Conservation (phyloP, 768 basidiomycete genomes). For the Vishniacozyma victoriae region DNA sequence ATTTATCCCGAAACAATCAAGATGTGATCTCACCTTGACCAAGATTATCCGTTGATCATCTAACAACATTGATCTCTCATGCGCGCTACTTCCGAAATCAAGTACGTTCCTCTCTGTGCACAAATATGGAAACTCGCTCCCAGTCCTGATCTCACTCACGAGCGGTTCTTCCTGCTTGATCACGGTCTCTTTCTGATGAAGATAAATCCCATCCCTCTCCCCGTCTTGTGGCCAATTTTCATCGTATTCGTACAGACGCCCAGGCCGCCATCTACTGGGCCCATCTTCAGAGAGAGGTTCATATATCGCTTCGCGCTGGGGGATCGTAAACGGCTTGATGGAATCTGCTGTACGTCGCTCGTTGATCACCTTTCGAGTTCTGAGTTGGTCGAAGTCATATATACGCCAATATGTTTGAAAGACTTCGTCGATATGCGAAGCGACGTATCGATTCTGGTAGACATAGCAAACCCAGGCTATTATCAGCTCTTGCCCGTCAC, state of each 20-base stretch:
- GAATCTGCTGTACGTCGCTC: too few relatives aligned
- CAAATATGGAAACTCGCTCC: conserved; percentile 25
- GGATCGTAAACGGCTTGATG: too few relatives aligned
- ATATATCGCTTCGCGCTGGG: too few relatives aligned
- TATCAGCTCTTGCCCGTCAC: conserved; percentile 9
- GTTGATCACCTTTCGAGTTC: conserved; percentile 16
- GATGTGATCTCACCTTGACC: conserved; percentile 36
- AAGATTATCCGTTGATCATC: conserved; percentile 31
- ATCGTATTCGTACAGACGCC: neutral
- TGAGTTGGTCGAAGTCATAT: conserved; percentile 42
- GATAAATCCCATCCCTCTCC: conserved; percentile 17
- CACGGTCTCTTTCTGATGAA: conserved; percentile 23
- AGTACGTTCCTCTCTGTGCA: conserved; percentile 16
- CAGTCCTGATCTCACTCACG: conserved; percentile 12
- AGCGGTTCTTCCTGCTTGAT: conserved; percentile 10
- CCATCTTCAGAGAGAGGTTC: too few relatives aligned
- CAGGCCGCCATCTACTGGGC: too few relatives aligned
- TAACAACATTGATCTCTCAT: too few relatives aligned
- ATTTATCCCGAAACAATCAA: too few relatives aligned
- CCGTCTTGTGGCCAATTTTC: conserved; percentile 6
- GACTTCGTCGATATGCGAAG: conserved; percentile 1
- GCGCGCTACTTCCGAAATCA: too few relatives aligned
- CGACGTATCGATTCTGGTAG: conserved; percentile 41
- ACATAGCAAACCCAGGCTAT: conserved; percentile 45
- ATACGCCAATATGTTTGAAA: conserved; percentile 11